A percentile compares a stretch with the other conserved stretches of the same genome.
Evolutionary conservation across 352 stramenopile species (phyloP).

Genomic region (Pythium guiyangense): DNA sequence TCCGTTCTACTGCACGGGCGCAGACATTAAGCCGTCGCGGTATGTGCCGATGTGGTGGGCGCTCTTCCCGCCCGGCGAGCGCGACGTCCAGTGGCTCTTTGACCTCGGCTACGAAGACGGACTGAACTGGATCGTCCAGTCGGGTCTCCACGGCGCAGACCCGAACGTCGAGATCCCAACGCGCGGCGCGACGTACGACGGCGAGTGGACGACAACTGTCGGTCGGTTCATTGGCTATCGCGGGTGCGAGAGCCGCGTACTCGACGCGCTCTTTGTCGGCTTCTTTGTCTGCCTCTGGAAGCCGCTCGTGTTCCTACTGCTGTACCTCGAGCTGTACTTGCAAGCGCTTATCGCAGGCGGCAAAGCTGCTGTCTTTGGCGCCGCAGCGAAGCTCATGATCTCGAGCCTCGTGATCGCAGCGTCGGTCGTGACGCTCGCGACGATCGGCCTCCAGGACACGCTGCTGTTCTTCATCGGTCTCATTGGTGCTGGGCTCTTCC

Average conservation of each 20-base stretch:
- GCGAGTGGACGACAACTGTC: constrained; percentile 66
- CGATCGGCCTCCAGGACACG: constrained; percentile 46
- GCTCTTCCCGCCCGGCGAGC: constrained; percentile 53
- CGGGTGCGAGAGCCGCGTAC: constrained; percentile 53
- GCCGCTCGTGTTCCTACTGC: constrained; percentile 65
- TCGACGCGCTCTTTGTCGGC: constrained; percentile 70
- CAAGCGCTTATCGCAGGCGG: constrained; percentile 61
- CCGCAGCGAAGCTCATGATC: constrained; percentile 63
- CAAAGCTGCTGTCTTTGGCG: constrained; percentile 65
- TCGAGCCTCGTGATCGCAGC: constrained; percentile 52
- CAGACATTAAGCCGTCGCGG: constrained; percentile 87
- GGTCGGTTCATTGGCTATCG: constrained; percentile 76
- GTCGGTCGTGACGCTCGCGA: constrained; percentile 41
- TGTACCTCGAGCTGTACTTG: constrained; percentile 80
- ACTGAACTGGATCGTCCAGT: constrained; percentile 59
- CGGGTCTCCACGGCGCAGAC: constrained; percentile 22
- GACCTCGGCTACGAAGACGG: constrained; percentile 81
- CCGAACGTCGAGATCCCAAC: constrained; percentile 49
- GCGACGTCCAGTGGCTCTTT: constrained; percentile 82
- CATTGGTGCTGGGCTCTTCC: constrained; percentile 34
- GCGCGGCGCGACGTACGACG: constrained; percentile 43
- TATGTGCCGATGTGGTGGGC: constrained; percentile 89
- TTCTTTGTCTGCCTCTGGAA: constrained; percentile 78
- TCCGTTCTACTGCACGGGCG: constrained; percentile 82
- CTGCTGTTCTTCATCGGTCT: constrained; percentile 58